phyloP scores from a whole-genome alignment of 2,329 filamentous ascomycete genomes.

The Fusarium musae region DNA sequence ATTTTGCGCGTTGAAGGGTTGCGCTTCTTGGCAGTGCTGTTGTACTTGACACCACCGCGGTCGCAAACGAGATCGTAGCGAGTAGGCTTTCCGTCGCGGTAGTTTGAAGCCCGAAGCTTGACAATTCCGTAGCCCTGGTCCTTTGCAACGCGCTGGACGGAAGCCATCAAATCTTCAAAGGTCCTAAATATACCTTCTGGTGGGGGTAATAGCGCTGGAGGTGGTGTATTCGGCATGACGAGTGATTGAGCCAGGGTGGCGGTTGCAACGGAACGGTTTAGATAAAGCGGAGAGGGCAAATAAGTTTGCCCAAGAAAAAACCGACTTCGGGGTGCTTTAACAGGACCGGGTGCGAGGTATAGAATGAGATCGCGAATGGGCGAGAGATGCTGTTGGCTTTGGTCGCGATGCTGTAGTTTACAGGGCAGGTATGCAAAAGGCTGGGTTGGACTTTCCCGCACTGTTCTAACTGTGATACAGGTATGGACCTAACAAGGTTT shows the following conservation, averaged over 20 bases:
- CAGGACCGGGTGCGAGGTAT: slow-evolving; percentile 10
- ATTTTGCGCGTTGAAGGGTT: slow-evolving; percentile 73
- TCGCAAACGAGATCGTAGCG: slow-evolving; percentile 72
- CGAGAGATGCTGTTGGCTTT: slow-evolving; percentile 39
- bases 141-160: slow-evolving; percentile 69
- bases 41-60: slow-evolving; percentile 72
- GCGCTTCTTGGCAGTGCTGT: slow-evolving; percentile 72
- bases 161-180: slow-evolving; percentile 68
- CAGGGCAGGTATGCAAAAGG: slow-evolving; percentile 45
- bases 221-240: slow-evolving; percentile 60
- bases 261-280: slow-evolving; percentile 44
- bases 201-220: slow-evolving; percentile 62
- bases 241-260: slow-evolving; percentile 50
- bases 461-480: slow-evolving; percentile 47
- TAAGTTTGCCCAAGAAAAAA: slow-evolving; percentile 20
- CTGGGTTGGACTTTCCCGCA: slow-evolving; percentile 56
- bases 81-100: slow-evolving; percentile 70
- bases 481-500: slow-evolving; percentile 50
- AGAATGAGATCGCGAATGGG: slow-evolving; percentile 36
- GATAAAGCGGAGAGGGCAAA: slow-evolving; percentile 41
- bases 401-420: slow-evolving; percentile 35
- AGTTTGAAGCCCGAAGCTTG: slow-evolving; percentile 71
- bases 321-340: slow-evolving; percentile 16
- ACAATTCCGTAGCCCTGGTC: slow-evolving; percentile 72
- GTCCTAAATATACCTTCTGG: slow-evolving; percentile 69